Base-by-base conservation (phyloP, 2,329 filamentous ascomycete genomes). In the Stylonectria norvegica region DNA sequence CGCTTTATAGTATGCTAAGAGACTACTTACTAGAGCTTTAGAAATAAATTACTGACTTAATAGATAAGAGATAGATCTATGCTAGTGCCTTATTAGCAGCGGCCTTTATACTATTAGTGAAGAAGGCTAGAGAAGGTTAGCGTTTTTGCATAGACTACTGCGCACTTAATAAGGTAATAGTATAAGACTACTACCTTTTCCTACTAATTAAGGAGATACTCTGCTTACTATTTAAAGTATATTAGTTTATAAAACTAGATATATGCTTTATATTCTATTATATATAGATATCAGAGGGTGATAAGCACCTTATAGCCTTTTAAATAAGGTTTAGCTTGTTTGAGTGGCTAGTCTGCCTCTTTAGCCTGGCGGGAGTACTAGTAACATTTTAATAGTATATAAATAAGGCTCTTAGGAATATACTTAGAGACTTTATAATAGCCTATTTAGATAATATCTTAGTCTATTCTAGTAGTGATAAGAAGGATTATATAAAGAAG, bases 141-240 rank as follows among this genome's bases (percentile, higher is more conserved):
- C 12, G 12, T 8, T 25, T 20, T 14, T 34, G 19, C 14, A 34
- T 34, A 34, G 18, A 25, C 12, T 25, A 25, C 22, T 25, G 18
- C 18, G 8, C 19, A 34, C 8, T 34, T 16, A 17, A 34, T 17
- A 17, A 20, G 14, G 18, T 12, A 34, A 34, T 17, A 16, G 11
- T 16, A 34, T 17, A 12, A 20, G 19, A 34, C 11, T 20, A 20
- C 15, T 52, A 55, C 23, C 31, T 40, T 14, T 38, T 60, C 36
- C 43, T 33, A 10, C 29, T 60, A 38, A 53, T 62, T 22, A 31
- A 18, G 7, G 42, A 61, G 37, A 38, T 51, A 30, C 23, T 43
- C 17, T 40, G 59, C 35, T 9, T 31, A 15, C 27, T 60, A 18
- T 36, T 30, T n/a, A 35, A 40, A 12, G 42, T 38, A 15, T 16